Evolutionary conservation across 2,329 filamentous ascomycete species (phyloP), one percentile per base, ranked within the genome.

Genomic region (Beauveria rudraprayagi): DNA sequence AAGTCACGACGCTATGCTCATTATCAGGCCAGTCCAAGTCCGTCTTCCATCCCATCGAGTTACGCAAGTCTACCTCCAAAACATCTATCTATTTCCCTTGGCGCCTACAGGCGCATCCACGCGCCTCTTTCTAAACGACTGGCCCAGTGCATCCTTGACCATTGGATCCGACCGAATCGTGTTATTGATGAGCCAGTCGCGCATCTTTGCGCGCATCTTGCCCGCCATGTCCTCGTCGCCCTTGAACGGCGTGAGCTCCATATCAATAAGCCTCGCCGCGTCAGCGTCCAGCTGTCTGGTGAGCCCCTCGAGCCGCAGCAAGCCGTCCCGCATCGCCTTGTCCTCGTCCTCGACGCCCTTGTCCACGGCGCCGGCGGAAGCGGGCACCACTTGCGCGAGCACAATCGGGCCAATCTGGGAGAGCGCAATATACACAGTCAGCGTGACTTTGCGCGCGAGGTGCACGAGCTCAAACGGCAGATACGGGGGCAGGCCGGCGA

Each of bases 111-210:
- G 86, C 16, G 81, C 86, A 68, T 86, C 84, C 16, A 78, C 72
- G 65, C 87, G 80, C 67, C 85, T 77, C 69, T 80, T 85, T 70
- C 83, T 81, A 61, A 92, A 75, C 30, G 86, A 85, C 62, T 80
- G 82, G 26, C 85, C 86, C 66, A 96, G 80, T 0, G 92, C 92
- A 72, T 91, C 87, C 66, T 87, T 83, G 9, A 97, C 93, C 75
- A 93, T 90, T 1, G 87, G 87, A 73, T 93, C 90, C 53, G 83
- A 85, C 66, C 85, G 82, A 63, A 95, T 89, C 16, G 87, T 92
- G 70, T 95, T 95, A 72, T 95, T 86, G 56, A 97, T 86, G 66
- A 97, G 78, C 82, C 91, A 96, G 68, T 94, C 90, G 74, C 87
- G 89, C 75, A 97, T 83, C 68, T 88, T 89, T 46, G 81, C 81